A percentile compares a stretch with the other conserved stretches of the same genome.
Conservation (phyloP, 176 grass and related monocot genomes). For the Rhipidocladum racemiflorum region DNA sequence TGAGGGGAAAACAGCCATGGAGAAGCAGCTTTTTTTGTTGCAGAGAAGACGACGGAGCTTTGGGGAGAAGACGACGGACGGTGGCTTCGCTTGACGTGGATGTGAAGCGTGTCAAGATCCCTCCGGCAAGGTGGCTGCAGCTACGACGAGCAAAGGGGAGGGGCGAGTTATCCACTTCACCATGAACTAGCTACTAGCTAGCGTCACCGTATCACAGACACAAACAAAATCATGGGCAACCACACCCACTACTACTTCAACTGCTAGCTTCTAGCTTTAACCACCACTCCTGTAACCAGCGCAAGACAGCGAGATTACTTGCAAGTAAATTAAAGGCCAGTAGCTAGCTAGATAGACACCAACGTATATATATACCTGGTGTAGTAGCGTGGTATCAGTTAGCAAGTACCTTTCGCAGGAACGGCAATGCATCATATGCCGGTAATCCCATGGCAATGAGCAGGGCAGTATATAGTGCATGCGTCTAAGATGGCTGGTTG, state of each 20-base stretch:
- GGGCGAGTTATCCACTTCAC: not conserved
- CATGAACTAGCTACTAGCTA: not conserved
- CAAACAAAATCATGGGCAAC: no score
- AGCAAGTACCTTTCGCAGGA: not conserved
- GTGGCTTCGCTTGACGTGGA: constrained; percentile 36
- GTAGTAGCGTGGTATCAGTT: not conserved
- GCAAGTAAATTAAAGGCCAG: constrained; percentile 25
- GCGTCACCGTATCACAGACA: not conserved
- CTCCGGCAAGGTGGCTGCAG: constrained; percentile 6
- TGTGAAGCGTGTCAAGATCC: constrained; percentile 22
- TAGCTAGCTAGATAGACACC: not conserved
- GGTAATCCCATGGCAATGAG: not conserved
- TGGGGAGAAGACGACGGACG: not conserved
- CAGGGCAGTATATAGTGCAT: not conserved
- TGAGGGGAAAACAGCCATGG: not conserved
- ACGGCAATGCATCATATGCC: not conserved
- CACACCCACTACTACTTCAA: constrained; percentile 19
- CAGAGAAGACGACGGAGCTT: not conserved
- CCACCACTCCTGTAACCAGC: not conserved
- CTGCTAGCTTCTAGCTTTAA: not conserved
- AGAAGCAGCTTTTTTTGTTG: not conserved
- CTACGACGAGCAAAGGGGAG: not conserved
- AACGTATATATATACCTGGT: not conserved
- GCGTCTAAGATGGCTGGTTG: no score
- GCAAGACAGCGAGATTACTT: constrained; percentile 25